Evolutionary conservation across 179 eudicot genomes (phyloP), one percentile per base, ranked within the genome.

Genomic region (Camellia oleifera): DNA sequence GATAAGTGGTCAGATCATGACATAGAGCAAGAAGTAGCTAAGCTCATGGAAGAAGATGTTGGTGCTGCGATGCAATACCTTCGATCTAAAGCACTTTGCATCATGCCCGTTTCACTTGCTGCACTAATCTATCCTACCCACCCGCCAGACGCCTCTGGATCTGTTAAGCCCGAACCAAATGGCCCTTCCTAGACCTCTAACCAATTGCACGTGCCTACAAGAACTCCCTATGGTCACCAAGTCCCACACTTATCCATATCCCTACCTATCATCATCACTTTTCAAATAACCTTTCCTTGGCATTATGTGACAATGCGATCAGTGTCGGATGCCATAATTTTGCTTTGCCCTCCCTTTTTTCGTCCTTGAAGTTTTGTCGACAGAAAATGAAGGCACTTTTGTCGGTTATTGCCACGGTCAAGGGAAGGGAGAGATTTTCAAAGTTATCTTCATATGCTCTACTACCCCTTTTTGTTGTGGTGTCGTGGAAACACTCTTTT

Each of bases 11-110:
- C 98, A 74, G 87, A 85, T 75, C 92, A 88, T 69, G 97, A 92
- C 53, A 90, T 94, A 26, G 98, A 95, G 85, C 86, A 86, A 64
- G 97, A 95, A 87, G 98, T 93, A 13, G 97, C 97, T 48, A 92
- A 88, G 74, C 89, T 95, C 3, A 90, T 95, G 93, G 97, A 93
- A 84, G 97, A 92, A 83, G 98, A 95, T 77, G 87, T 91, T 67
- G 98, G 98, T 18, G 91, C 97, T 42, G 98, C 98, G 6, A 95
- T 95, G 97, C 98, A 95, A 77, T 92, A 90, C 79, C 95, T 95
- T 60, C 97, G 92, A 73, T 91, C 97, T 42, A 95, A 95, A 88
- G 94, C 93, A 71, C 96, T 95, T 20, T 95, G 98, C 74, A 91
- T 95, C 52, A 95, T 95, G 98, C 98, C 98, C 17, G 78, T 92